Evolutionary conservation across 768 basidiomycete species (phyloP).

Genomic region (Rhizopogon sp.): DNA sequence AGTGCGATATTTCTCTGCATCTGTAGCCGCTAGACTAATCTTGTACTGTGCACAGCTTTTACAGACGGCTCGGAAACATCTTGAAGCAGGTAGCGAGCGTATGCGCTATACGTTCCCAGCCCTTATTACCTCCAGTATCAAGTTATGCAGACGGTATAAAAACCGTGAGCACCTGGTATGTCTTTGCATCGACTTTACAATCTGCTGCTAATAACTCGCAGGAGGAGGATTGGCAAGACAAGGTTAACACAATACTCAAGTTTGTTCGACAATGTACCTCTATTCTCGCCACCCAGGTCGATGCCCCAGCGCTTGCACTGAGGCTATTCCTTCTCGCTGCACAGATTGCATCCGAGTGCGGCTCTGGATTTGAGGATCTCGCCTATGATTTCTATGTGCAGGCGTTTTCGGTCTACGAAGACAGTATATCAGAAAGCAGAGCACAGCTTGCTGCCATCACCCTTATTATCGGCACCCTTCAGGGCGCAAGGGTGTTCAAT

Average conservation of each 20-base stretch:
- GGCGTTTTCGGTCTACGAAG: conserved; percentile 97
- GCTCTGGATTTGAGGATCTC: conserved; percentile 90
- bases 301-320: conserved; percentile 87
- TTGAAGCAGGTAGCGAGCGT: conserved; percentile 87
- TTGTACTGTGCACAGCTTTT: conserved; percentile 51
- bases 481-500: conserved; percentile 86
- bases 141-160: conserved; percentile 90
- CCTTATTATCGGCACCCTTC: conserved; percentile 86
- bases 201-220: conserved; percentile 20
- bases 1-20: conserved; percentile 38
- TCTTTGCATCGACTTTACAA: not conserved
- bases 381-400: conserved; percentile 98
- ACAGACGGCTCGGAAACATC: conserved; percentile 86
- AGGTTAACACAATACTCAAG: conserved; percentile 86
- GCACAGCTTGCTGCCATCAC: conserved; percentile 98
- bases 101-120: conserved; percentile 98
- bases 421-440: conserved; percentile 91
- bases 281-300: conserved; percentile 89
- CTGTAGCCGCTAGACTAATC: not conserved
- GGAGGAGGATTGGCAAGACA: conserved; percentile 85
- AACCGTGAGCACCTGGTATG: conserved; percentile 66
- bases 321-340: conserved; percentile 94
- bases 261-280: conserved; percentile 92
- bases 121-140: conserved; percentile 88
- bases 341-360: conserved; percentile 91